phyloP scores from a whole-genome alignment of 148 eudicot species.

The Rhododendron griersonianum region DNA sequence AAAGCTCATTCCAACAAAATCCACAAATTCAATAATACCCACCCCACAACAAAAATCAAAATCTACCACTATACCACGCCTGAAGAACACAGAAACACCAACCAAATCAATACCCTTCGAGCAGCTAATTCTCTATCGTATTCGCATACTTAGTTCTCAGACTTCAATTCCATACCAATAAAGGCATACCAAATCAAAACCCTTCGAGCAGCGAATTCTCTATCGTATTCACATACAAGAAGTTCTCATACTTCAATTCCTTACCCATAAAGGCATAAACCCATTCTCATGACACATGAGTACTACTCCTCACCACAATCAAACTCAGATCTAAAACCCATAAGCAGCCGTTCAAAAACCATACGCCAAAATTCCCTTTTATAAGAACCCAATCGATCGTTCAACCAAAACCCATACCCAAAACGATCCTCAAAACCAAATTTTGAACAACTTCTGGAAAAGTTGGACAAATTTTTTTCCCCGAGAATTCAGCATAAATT shows the following conservation, averaged over 20 bases:
- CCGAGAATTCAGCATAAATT: not conserved
- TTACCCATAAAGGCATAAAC: conserved; percentile 67
- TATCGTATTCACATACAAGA: conserved; percentile 69
- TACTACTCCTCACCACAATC: conserved; percentile 76
- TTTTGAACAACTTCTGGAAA: not conserved
- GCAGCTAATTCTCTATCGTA: conserved; percentile 59
- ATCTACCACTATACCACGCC: conserved; percentile 31
- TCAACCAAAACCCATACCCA: not conserved
- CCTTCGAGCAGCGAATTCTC: conserved; percentile 64
- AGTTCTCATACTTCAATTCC: conserved; percentile 80
- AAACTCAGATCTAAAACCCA: not conserved
- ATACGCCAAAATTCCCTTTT: not conserved
- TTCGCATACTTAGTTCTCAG: conserved; percentile 81
- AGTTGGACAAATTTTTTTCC: not conserved
- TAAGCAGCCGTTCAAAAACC: not conserved
- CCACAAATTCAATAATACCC: not conserved
- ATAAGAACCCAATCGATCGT: not conserved
- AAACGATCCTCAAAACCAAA: not conserved
- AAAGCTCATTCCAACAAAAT: not conserved
- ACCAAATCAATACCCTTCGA: conserved; percentile 80
- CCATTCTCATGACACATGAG: conserved; percentile 52
- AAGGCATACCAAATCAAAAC: conserved; percentile 81
- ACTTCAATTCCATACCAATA: conserved; percentile 74
- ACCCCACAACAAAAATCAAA: not conserved
- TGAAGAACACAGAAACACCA: conserved; percentile 72